These are phyloP conservation scores for Lophiotrema nucula DNA, from an alignment of 495 filamentous ascomycete species.

Conservation along the genomic window DNA sequence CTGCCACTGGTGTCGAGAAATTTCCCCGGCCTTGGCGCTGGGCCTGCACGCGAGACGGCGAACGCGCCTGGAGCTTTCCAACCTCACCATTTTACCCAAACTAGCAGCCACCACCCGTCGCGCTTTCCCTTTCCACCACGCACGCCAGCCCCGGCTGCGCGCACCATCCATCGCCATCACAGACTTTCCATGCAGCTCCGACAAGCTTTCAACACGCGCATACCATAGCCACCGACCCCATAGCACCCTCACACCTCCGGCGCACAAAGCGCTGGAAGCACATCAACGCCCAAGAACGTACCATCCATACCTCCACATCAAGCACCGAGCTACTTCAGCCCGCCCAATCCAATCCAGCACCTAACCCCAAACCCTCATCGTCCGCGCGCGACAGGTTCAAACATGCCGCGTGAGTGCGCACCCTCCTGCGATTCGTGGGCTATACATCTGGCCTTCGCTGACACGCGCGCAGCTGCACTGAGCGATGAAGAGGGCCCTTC, in stretches of 20 bases:
- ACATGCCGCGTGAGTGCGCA: conserved; percentile 32
- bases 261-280: too few relatives aligned
- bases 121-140: not conserved
- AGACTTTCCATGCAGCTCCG: not conserved
- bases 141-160: conserved; percentile 2
- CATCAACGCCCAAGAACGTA: too few relatives aligned
- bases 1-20: conserved; percentile 1
- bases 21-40: conserved; percentile 6
- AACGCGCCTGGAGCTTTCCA: conserved; percentile 9
- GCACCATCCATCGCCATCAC: not conserved
- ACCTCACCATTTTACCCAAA: conserved; percentile 1
- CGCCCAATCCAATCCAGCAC: not conserved
- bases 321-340: not conserved
- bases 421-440: not conserved
- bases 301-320: not conserved
- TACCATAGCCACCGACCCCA: too few relatives aligned
- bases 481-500: conserved; percentile 39
- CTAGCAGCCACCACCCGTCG: not conserved
- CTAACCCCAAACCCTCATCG: not conserved
- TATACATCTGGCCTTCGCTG: too few relatives aligned
- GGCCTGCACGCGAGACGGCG: not conserved
- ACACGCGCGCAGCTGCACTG: conserved; percentile 34
- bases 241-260: too few relatives aligned
- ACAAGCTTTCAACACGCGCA: too few relatives aligned
- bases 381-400: not conserved